Evolutionary conservation across 192 early-diverging fungal species (phyloP).

Genomic region (Backusella morwellensis): DNA sequence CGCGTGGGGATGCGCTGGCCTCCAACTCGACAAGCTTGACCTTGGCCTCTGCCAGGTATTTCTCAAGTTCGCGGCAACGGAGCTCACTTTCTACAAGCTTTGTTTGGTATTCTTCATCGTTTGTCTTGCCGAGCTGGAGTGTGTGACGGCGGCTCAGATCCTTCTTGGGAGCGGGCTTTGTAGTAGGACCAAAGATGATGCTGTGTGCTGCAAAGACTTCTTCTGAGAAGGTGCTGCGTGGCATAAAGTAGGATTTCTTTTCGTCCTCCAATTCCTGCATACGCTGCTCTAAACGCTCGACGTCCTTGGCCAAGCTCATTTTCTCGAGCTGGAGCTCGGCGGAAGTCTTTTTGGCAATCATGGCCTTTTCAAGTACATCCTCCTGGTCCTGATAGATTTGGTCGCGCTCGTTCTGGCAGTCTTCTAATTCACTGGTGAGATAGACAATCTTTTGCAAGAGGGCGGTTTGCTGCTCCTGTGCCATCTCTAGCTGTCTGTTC

Average conservation of each 20-base stretch:
- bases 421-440: conserved; percentile 27
- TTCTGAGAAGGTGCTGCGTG: conserved; percentile 21
- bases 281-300: conserved; percentile 19
- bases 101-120: conserved; percentile 12
- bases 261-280: conserved; percentile 25
- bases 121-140: background rate
- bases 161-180: background rate
- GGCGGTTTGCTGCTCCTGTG: conserved; percentile 17
- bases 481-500: conserved; percentile 11
- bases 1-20: conserved; percentile 17
- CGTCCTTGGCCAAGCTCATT: conserved; percentile 14
- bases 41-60: conserved; percentile 37
- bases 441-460: conserved; percentile 17
- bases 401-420: conserved; percentile 24
- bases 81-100: conserved; percentile 32
- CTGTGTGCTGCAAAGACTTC: conserved; percentile 30
- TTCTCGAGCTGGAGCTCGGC: conserved; percentile 34
- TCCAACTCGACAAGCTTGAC: conserved; percentile 32
- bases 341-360: conserved; percentile 26
- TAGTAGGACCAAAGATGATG: background rate
- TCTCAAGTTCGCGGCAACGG: conserved; percentile 37
- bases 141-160: conserved; percentile 17
- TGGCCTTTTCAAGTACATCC: conserved; percentile 24
- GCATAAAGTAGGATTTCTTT: conserved; percentile 28
- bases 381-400: conserved; percentile 29